These are phyloP conservation scores for Pichia heedii DNA, from an alignment of 805 yeast species.

Conservation along the genomic window DNA sequence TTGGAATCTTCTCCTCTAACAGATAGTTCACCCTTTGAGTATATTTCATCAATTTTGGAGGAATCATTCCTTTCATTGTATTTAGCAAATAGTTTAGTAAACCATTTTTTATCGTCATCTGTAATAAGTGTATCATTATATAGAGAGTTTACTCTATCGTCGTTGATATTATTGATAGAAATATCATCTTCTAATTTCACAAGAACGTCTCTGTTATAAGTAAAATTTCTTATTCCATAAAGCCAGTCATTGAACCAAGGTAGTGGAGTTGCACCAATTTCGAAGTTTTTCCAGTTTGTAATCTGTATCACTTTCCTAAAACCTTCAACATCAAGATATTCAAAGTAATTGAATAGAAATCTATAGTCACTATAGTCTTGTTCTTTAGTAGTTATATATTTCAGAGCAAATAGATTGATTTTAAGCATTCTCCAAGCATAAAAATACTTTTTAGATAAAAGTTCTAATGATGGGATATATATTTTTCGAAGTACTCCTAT, in stretches of 20 bases:
- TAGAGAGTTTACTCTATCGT: too few species aligned
- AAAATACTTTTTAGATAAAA: conserved; percentile 22
- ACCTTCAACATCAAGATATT: background rate
- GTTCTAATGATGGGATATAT: conserved; percentile 22
- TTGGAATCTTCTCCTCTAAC: too few species aligned
- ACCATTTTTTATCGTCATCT: background rate
- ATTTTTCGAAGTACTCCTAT: conserved; percentile 17
- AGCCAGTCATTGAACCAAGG: background rate
- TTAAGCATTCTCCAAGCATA: conserved; percentile 62
- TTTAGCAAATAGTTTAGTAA: background rate
- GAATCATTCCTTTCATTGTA: background rate
- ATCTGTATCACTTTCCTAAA: background rate
- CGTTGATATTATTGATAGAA: background rate
- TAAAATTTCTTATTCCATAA: background rate
- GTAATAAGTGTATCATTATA: too few species aligned
- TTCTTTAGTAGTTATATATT: background rate
- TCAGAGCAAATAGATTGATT: conserved; percentile 31
- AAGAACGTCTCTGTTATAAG: too few species aligned
- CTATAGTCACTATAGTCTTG: background rate
- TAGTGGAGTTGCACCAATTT: background rate
- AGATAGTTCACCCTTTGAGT: background rate
- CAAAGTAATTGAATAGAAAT: background rate
- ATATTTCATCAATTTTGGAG: background rate
- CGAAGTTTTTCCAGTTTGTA: background rate
- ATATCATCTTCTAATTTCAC: background rate